phyloP scores from a whole-genome alignment of 371 early-diverging fungal species.

The Amoeboaphelidium occidentale region DNA sequence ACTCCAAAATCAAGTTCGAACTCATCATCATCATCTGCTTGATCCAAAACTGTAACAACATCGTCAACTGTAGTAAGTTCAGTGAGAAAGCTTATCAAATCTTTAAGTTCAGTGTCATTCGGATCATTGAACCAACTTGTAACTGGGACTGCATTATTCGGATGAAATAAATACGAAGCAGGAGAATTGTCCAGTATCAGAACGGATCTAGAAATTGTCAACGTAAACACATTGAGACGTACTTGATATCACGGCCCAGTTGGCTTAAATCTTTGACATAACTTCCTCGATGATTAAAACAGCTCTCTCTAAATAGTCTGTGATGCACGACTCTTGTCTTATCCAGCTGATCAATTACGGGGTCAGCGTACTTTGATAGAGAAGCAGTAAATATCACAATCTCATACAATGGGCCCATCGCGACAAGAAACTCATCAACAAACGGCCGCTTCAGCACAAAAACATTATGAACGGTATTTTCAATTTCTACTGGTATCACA shows the following conservation, averaged over 20 bases:
- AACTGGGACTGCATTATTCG: constrained; percentile 64
- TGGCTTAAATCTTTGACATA: constrained; percentile 80
- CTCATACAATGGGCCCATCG: constrained; percentile 67
- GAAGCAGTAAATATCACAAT: constrained; percentile 89
- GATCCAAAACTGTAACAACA: background rate
- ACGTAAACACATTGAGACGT: too few species aligned
- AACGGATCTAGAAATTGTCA: too few species aligned
- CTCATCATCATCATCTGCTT: background rate
- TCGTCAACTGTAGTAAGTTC: constrained; percentile 60
- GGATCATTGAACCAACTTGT: constrained; percentile 52
- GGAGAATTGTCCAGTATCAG: constrained; percentile 81
- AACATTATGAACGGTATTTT: constrained; percentile 67
- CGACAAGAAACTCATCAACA: constrained; percentile 67
- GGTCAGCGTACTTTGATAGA: constrained; percentile 89
- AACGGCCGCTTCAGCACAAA: constrained; percentile 88
- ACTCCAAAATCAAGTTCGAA: background rate
- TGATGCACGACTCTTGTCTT: constrained; percentile 52
- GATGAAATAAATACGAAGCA: constrained; percentile 50
- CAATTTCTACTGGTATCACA: constrained; percentile 68
- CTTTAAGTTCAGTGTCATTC: constrained; percentile 52
- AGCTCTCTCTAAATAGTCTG: constrained; percentile 84
- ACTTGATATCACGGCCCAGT: constrained; percentile 57
- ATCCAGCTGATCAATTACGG: constrained; percentile 82
- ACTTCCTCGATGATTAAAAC: constrained; percentile 74
- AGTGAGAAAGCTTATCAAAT: constrained; percentile 58